Percentiles rank a stretch among this genome's conserved stretches.
Conservation (phyloP, 768 basidiomycete species). For the Trametes meyenii region DNA sequence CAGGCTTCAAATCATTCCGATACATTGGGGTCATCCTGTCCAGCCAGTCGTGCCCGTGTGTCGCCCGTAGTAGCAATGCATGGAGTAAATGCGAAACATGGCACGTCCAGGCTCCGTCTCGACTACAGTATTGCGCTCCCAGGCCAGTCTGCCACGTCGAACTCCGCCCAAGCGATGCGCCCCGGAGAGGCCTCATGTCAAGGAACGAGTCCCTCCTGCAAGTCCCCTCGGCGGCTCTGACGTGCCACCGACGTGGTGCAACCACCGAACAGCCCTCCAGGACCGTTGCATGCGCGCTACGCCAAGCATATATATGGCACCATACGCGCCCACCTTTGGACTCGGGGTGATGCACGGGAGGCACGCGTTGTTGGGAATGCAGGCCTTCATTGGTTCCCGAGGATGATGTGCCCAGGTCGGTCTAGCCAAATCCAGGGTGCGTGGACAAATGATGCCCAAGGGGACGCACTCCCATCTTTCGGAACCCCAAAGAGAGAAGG, state of each 20-base stretch:
- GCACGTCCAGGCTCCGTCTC: too few species aligned
- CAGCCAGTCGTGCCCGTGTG: too few species aligned
- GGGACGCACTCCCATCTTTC: not conserved
- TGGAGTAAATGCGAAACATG: too few species aligned
- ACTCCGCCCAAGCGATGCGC: too few species aligned
- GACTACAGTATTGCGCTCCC: too few species aligned
- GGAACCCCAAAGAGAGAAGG: not conserved
- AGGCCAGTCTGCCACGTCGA: too few species aligned
- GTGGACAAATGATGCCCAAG: not conserved
- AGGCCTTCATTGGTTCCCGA: slow-evolving; percentile 1
- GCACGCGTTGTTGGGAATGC: slow-evolving; percentile 15
- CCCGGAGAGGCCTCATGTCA: not conserved
- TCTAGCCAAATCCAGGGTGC: slow-evolving; percentile 14
- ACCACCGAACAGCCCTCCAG: not conserved
- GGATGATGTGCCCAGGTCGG: slow-evolving; percentile 12
- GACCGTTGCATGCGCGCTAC: not conserved
- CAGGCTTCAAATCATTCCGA: too few species aligned
- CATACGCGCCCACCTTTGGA: slow-evolving; percentile 19
- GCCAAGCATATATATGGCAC: slow-evolving; percentile 5
- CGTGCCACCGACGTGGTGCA: not conserved
- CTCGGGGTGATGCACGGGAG: slow-evolving; percentile 9
- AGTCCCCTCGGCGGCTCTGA: not conserved
- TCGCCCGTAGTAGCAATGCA: too few species aligned
- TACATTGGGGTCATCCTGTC: too few species aligned
- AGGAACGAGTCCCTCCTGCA: not conserved